Evolutionary conservation across 2,329 filamentous ascomycete genomes (phyloP), one percentile per base, ranked within the genome.

Genomic region (Nigrospora sphaerica): DNA sequence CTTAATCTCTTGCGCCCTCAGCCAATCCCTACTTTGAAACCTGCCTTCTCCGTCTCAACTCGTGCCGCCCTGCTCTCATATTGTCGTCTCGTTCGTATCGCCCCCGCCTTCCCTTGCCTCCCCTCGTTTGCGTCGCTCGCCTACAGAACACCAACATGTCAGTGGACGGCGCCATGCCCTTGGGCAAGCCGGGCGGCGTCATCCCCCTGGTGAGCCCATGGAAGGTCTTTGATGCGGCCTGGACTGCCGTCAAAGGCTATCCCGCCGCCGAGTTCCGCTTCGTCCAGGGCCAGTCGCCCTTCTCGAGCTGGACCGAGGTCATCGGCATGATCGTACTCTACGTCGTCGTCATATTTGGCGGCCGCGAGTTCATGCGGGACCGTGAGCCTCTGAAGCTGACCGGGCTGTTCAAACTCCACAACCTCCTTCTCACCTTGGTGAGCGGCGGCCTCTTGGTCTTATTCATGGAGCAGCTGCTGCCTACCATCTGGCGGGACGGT

Each of bases 311-410:
- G 60, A 84, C 84, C 66, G 82, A 86, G 69, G 91, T 88, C 46
- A 77, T 81, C 45, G 78, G 85, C 56, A 85, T 88, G 65, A 85
- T 96, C 56, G 72, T 87, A 62, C 71, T 86, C 63, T 97, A 96
- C 81, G 95, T 96, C 68, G 72, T 86, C 54, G 74, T 95, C 71
- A 90, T 96, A 62, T 93, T 96, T 55, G 90, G 90, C 52, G 92
- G 92, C 49, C 81, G 91, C 55, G 88, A 95, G 69, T 62, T 91
- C 57, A 96, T 97, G 92, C 88, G 87, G 69, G 84, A 86, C 62
- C 81, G 88, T 54, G 76, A 84, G 63, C 77, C 92, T n/a, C 83
- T 93, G 72, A 87, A 92, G 77, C 80, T 96, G 62, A 93, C 88
- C 73, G 74, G 78, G 18, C 74, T 92, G 48, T 96, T 96, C 78